Base-by-base conservation (phyloP, 768 basidiomycete species). In the Pleurotus cornucopiae region DNA sequence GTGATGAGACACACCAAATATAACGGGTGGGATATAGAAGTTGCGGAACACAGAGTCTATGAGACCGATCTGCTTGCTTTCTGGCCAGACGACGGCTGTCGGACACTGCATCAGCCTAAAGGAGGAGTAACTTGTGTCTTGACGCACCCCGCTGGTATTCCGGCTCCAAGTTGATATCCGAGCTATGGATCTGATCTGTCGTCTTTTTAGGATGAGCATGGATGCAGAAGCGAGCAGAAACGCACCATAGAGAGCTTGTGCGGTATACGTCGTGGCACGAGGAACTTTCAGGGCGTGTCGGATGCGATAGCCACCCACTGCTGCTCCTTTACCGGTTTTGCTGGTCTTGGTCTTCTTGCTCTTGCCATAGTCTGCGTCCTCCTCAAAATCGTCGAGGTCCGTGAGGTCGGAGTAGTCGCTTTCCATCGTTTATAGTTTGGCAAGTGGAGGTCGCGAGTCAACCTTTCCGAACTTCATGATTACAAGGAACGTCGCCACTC, bases 71-170 rank as follows among this genome's bases (percentile, higher is more conserved):
- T 87, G 85, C 60, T 88, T 86, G 41, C 66, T 57, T 41, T 84
- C 82, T 5, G 73, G 71, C 88, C 86, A 88, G 9, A 88, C 86
- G 45, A 88, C 72, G 51, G 76, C 86, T 87, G 58, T 6, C 41
- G 41, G 14, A 13, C 41, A 3, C 41, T 14, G 20, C 41, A 6
- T 34, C 30, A 34, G 30, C 30, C 11, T 34, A 9, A 11, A 34
- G 30, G 7, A 34, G 30, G 11, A 34, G 11, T 7, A 34, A 34
- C 3, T 34, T 34, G 30, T 11, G 30, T 3, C 9, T 11, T 44
- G 7, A 53, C 67, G 13, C 53, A 84, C 86, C 89, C 64, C 89
- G 80, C 64, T 91, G 89, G 63, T 91, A 91, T 39, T 89, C 90
- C 0, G 89, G 85, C 43, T 89, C 82, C 6, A 90, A 69, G 62